phyloP scores from a whole-genome alignment of 2,329 filamentous ascomycete genomes.

The Corinectria fuckeliana region DNA sequence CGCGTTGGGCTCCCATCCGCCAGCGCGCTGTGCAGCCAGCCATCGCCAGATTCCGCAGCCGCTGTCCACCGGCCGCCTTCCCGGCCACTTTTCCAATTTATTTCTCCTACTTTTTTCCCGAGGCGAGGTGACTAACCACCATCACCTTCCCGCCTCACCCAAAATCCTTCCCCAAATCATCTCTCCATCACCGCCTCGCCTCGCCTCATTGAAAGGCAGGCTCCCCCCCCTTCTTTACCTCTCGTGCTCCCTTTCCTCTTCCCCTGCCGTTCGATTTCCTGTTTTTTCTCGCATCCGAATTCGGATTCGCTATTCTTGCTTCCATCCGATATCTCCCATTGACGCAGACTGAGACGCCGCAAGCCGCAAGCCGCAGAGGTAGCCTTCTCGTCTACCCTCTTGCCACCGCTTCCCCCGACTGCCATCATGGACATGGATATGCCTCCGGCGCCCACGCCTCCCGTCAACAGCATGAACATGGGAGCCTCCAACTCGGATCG shows the following conservation, averaged over 20 bases:
- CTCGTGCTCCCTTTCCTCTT: constrained; percentile 11
- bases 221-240: constrained; percentile 2
- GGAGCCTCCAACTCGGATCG: constrained; percentile 51
- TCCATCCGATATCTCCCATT: constrained; percentile 35
- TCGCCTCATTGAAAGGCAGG: constrained; percentile 12
- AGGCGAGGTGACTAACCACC: constrained; percentile 12
- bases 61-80: constrained; percentile 9
- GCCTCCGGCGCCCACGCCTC: constrained; percentile 59
- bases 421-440: constrained; percentile 48
- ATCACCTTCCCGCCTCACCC: background rate
- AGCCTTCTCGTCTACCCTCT: constrained; percentile 14
- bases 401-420: constrained; percentile 30
- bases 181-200: constrained; percentile 5
- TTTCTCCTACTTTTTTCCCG: constrained; percentile 16
- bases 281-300: constrained; percentile 21
- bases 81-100: constrained; percentile 18
- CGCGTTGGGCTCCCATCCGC: constrained; percentile 21
- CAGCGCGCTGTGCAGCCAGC: constrained; percentile 5
- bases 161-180: constrained; percentile 2
- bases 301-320: constrained; percentile 34
- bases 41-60: constrained; percentile 18
- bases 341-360: constrained; percentile 13
- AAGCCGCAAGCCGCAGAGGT: background rate
- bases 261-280: constrained; percentile 16
- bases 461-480: constrained; percentile 48